Base-by-base conservation (phyloP, 2,329 filamentous ascomycete genomes). In the Cladosporium phlei region DNA sequence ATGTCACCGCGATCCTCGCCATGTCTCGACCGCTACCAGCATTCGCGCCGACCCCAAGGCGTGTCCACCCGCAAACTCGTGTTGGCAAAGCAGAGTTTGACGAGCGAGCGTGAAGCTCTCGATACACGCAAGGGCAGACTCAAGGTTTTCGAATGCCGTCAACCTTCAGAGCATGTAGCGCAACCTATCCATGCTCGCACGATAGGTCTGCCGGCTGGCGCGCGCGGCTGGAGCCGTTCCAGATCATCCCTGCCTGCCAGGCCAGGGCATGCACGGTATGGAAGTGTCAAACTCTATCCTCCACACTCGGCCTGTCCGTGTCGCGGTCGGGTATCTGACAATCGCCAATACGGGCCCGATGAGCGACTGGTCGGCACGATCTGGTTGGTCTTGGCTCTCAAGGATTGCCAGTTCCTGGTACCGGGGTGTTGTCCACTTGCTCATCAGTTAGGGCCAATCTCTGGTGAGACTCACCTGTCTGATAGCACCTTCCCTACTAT, bases 391-490 rank as follows among this genome's bases (percentile, higher is more conserved):
- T 44, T 34, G 30, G 40, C 29, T 16, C 5, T 10, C 14, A 24
- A 44, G 22, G 40, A 34, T 30, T 44, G n/a, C n/a, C n/a, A 35
- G 40, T 35, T 28, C 21, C 40, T 44, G 40, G 40, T 34, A 44
- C 40, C 22, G 30, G 30, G 29, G 40, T 44, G 40, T 43, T n/a
- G 40, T 20, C 22, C 21, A 35, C 30, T 30, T 44, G 28, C 30
- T 34, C 40, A n/a, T 21, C 22, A 21, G 22, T 29, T 30, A 20
- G 40, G 30, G 28, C 40, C 30, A 44, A 34, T 22, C 21, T 44
- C 40, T 44, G 40, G 40, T 44, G 40, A 44, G 40, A 44, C 40
- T 34, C 29, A 44, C 21, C 40, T 44, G 40, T 44, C 40, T 44
- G 30, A 44, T 44, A 44, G 25, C 30, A 24, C 17, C 30, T 44